Evolutionary conservation across 371 early-diverging fungal genomes (phyloP).

Genomic region (Mortierella sp.): DNA sequence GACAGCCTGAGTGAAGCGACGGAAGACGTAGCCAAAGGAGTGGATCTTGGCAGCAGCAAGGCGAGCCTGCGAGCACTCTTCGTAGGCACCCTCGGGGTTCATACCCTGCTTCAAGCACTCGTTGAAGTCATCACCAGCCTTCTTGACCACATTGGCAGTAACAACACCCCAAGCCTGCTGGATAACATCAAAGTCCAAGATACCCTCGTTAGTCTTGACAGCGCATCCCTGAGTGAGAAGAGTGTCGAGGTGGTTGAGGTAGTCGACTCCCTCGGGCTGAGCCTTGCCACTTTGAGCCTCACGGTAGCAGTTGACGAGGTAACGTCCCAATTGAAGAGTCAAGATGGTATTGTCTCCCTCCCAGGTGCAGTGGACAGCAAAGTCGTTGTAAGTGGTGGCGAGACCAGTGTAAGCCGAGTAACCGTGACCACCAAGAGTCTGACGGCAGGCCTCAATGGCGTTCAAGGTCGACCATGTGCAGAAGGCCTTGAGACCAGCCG

Average conservation of each 20-base stretch:
- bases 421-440: slow-evolving; percentile 92
- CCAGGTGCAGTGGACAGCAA: slow-evolving; percentile 95
- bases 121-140: slow-evolving; percentile 84
- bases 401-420: slow-evolving; percentile 93
- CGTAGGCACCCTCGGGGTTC: slow-evolving; percentile 85
- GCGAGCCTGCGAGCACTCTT: slow-evolving; percentile 85
- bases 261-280: slow-evolving; percentile 84
- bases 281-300: slow-evolving; percentile 81
- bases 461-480: slow-evolving; percentile 91
- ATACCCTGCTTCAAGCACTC: slow-evolving; percentile 72
- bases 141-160: slow-evolving; percentile 84
- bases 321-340: slow-evolving; percentile 91
- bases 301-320: slow-evolving; percentile 83
- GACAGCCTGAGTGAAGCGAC: slow-evolving; percentile 86
- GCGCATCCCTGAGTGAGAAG: slow-evolving; percentile 66
- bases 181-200: slow-evolving; percentile 71
- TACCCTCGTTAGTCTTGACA: slow-evolving; percentile 64
- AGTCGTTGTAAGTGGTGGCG: slow-evolving; percentile 86
- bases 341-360: slow-evolving; percentile 93
- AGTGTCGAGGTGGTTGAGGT: slow-evolving; percentile 71
- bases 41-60: slow-evolving; percentile 90
- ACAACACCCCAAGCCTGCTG: slow-evolving; percentile 88
- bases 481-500: slow-evolving; percentile 94
- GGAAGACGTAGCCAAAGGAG: slow-evolving; percentile 85
- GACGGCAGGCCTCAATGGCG: slow-evolving; percentile 90